phyloP scores from a whole-genome alignment of 1,139 yeast species.

The Waltiozyma sp. region DNA sequence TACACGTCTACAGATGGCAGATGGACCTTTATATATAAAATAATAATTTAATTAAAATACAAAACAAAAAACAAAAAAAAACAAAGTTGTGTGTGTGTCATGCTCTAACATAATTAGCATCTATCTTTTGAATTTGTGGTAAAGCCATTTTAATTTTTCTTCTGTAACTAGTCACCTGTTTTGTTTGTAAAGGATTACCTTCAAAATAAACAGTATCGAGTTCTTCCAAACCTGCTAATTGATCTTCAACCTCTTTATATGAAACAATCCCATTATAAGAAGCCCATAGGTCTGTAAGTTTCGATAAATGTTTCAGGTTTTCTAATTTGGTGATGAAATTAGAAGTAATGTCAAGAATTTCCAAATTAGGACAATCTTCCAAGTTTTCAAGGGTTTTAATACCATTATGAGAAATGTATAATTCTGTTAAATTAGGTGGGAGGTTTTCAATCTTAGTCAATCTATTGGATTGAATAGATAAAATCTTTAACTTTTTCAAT shows the following conservation, averaged over 20 bases:
- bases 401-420: slow-evolving; percentile 83
- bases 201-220: slow-evolving; percentile 90
- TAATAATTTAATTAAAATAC: no score
- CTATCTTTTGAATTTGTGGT: slow-evolving; percentile 72
- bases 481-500: slow-evolving; percentile 55
- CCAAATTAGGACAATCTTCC: slow-evolving; percentile 56
- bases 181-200: slow-evolving; percentile 78
- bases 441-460: slow-evolving; percentile 74
- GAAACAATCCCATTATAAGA: slow-evolving; percentile 61
- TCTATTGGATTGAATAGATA: slow-evolving; percentile 85
- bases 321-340: slow-evolving; percentile 55
- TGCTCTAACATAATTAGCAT: slow-evolving; percentile 61
- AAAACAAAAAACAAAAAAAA: no score
- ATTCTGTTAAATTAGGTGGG: slow-evolving; percentile 69
- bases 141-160: slow-evolving; percentile 67
- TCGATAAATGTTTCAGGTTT: slow-evolving; percentile 50
- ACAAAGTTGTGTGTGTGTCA: no score
- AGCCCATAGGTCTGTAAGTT: slow-evolving; percentile 90
- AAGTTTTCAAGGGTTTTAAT: slow-evolving; percentile 67
- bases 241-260: slow-evolving; percentile 58
- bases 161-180: slow-evolving; percentile 72
- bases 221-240: slow-evolving; percentile 50
- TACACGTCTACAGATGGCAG: no score
- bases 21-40: no score
- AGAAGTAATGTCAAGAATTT: slow-evolving; percentile 71